A percentile compares a stretch with the other conserved stretches of the same genome.
Evolutionary conservation across 2,329 filamentous ascomycete genomes (phyloP).

Genomic region (Daldinia sp.): DNA sequence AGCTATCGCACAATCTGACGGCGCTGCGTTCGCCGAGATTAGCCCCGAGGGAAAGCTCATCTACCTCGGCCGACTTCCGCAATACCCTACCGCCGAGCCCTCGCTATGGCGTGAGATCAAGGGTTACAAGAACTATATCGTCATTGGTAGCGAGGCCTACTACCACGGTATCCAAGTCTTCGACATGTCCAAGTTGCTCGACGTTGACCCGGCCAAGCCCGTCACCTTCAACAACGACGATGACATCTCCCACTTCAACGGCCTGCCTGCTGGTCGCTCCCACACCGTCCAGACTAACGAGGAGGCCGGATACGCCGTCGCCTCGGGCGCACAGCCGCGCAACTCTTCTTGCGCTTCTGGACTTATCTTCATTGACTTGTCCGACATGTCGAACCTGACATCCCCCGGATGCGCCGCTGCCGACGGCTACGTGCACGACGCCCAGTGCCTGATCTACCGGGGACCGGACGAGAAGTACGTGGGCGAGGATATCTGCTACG

Average conservation of each 20-base stretch:
- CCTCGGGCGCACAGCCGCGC: conserved; percentile 56
- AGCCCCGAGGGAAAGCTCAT: conserved; percentile 61
- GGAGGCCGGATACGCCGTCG: conserved; percentile 61
- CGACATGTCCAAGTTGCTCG: conserved; percentile 69
- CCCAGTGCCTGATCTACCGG: conserved; percentile 68
- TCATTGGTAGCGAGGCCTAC: conserved; percentile 57
- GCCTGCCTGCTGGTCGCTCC: conserved; percentile 57
- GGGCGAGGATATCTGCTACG: conserved; percentile 66
- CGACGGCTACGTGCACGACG: conserved; percentile 72
- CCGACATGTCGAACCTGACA: conserved; percentile 64
- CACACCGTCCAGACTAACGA: conserved; percentile 63
- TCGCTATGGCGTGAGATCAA: conserved; percentile 67
- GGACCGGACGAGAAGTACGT: conserved; percentile 61
- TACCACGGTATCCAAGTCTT: conserved; percentile 72
- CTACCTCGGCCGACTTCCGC: conserved; percentile 66
- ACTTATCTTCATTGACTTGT: conserved; percentile 70
- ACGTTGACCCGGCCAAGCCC: conserved; percentile 58
- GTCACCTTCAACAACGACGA: conserved; percentile 59
- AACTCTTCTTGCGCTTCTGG: conserved; percentile 63
- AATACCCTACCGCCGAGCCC: conserved; percentile 57
- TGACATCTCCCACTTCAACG: conserved; percentile 57
- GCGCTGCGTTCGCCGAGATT: conserved; percentile 66
- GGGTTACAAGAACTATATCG: conserved; percentile 54
- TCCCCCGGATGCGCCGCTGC: conserved; percentile 65
- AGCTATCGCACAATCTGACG: conserved; percentile 66